Evolutionary conservation across 345 rosid species (phyloP).

Genomic region (Hibiscus syriacus): DNA sequence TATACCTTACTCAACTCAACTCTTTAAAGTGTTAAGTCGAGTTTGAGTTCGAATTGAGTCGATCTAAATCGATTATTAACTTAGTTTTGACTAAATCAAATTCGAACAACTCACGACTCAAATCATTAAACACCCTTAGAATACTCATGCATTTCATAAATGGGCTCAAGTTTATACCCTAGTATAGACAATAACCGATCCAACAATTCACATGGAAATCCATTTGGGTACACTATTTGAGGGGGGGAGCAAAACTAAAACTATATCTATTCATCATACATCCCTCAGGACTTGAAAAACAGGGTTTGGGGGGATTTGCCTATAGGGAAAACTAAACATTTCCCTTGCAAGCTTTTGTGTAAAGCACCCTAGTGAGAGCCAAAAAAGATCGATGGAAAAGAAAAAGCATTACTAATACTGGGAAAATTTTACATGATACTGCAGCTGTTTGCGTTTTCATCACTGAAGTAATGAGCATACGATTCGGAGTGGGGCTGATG

Average conservation of each 20-base stretch:
- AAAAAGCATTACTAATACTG: neutral
- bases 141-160: too few species aligned
- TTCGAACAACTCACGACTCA: too few species aligned
- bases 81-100: too few species aligned
- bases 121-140: too few species aligned
- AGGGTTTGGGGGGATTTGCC: neutral
- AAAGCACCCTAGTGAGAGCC: neutral
- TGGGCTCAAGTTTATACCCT: too few species aligned
- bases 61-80: too few species aligned
- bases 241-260: slow-evolving; percentile 4
- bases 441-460: slow-evolving; percentile 71
- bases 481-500: slow-evolving; percentile 42
- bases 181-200: too few species aligned
- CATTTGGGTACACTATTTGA: slow-evolving; percentile 9
- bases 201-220: neutral
- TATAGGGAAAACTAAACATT: slow-evolving; percentile 5
- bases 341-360: slow-evolving; percentile 10
- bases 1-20: too few species aligned
- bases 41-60: too few species aligned
- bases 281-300: neutral
- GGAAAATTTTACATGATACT: slow-evolving; percentile 58
- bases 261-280: neutral
- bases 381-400: neutral
- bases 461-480: slow-evolving; percentile 51
- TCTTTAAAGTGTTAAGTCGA: too few species aligned